A percentile compares a stretch with the other conserved stretches of the same genome.
Conservation (phyloP, 106 monocot species). For the Acanthochlamys bracteata region DNA sequence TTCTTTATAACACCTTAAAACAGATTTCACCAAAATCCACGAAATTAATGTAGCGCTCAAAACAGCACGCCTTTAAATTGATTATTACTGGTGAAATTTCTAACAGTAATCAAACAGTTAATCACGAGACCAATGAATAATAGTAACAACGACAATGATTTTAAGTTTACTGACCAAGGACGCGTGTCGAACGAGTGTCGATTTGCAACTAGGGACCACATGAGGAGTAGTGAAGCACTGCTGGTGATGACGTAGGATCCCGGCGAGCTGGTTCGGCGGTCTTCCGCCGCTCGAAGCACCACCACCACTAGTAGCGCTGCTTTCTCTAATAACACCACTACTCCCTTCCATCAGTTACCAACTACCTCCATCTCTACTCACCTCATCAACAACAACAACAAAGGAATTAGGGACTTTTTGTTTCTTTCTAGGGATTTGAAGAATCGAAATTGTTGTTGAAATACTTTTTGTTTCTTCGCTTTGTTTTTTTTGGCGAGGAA, state of each 20-base stretch:
- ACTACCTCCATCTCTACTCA: conserved; percentile 8
- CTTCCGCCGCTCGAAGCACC: conserved; percentile 23
- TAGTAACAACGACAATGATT: too few relatives aligned
- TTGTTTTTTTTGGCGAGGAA: too few relatives aligned
- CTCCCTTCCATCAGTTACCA: neutral
- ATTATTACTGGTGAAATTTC: too few relatives aligned
- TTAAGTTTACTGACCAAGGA: neutral
- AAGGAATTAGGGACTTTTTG: neutral
- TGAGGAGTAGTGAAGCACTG: neutral
- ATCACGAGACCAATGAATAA: too few relatives aligned
- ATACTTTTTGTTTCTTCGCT: too few relatives aligned
- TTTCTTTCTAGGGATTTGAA: too few relatives aligned
- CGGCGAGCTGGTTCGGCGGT: conserved; percentile 26
- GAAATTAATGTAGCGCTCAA: too few relatives aligned
- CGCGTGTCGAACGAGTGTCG: conserved; percentile 10
- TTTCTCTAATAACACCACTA: conserved; percentile 12
- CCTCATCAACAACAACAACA: conserved; percentile 11
- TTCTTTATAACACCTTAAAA: too few relatives aligned
- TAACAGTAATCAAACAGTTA: too few relatives aligned
- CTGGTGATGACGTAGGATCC: conserved; percentile 12
- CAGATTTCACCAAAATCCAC: too few relatives aligned
- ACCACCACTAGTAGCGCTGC: conserved; percentile 11
- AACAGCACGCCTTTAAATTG: too few relatives aligned
- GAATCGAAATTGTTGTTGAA: too few relatives aligned
- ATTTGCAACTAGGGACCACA: neutral